A percentile compares a stretch with the other conserved stretches of the same genome.
phyloP scores from a whole-genome alignment of 1,139 yeast species.

The Suhomyces taliae region DNA sequence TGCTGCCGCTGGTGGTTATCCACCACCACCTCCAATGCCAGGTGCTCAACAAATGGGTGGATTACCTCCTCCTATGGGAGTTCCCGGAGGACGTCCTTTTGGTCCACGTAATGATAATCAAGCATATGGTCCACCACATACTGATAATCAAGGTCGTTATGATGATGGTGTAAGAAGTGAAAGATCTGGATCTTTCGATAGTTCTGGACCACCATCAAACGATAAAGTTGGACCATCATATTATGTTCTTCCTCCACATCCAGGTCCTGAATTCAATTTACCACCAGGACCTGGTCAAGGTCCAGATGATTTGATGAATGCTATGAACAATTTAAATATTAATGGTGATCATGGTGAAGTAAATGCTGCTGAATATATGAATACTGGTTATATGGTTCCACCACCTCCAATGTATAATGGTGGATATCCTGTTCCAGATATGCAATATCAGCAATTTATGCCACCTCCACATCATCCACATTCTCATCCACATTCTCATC shows the following conservation, averaged over 20 bases:
- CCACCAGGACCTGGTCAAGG: constrained; percentile 4
- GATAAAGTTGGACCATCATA: constrained; percentile 2
- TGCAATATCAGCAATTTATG: constrained; percentile 12
- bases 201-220: not conserved
- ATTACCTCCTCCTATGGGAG: constrained; percentile 12
- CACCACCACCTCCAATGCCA: constrained; percentile 6
- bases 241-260: constrained; percentile 14
- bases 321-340: constrained; percentile 11
- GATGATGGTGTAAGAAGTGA: not conserved
- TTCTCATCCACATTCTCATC: constrained; percentile 1
- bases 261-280: constrained; percentile 10
- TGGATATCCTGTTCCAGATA: constrained; percentile 13
- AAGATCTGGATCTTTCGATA: constrained; percentile 4
- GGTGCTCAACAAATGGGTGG: constrained; percentile 10
- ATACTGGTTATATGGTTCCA: constrained; percentile 12
- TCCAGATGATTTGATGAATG: constrained; percentile 10
- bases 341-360: constrained; percentile 7
- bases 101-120: not conserved
- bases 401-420: constrained; percentile 9
- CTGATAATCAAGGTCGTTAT: not conserved
- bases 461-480: constrained; percentile 7
- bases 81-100: constrained; percentile 2
- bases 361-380: constrained; percentile 6
- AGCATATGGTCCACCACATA: not conserved
- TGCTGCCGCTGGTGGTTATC: constrained; percentile 14